Evolutionary conservation across 495 filamentous ascomycete species (phyloP), one percentile per base, ranked within the genome.

Genomic region (Pyrenula aspistea): DNA sequence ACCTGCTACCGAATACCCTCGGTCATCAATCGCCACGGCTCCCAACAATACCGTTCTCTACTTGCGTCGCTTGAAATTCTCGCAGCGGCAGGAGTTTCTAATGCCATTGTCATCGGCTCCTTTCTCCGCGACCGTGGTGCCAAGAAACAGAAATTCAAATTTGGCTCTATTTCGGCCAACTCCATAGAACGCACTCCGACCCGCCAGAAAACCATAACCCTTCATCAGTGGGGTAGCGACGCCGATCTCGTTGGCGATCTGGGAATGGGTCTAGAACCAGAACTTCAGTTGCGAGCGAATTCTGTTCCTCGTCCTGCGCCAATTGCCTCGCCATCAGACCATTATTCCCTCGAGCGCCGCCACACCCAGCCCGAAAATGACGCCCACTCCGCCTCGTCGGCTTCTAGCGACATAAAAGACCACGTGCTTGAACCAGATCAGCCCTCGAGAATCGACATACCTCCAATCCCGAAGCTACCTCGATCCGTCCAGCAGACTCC

Each of bases 71-170:
- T 93, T 25, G 88, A 94, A 60, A 81, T 88, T 10, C 78, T 93
- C 22, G 85, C 86, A 51, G 84, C 89, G 25, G 87, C 87, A 12
- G 80, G 82, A 1, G 83, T 89, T 4, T 83, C 88, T 12, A 93
- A 94, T 64, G 79, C 80, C 4, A 72, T 94, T 20, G 85, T 91
- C 0, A 80, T 94, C 15, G 88, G 88, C 42, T 89, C 87, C 0
- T 93, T 91, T 57, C 83, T 91, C 15, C 80, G 88, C 1, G 89
- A 91, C 60, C 75, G 82, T 25, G 89, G 89, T 21, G 72, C 83
- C 51, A 92, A 92, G 71, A 91, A 88, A 66, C 68, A 73, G n/a
- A 85, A 85, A 63, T 92, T 80, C 67, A 61, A 59, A 1, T 73
- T 79, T 53, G 83, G 76, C n/a, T 79, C 74, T 11, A 69, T 74